Base-by-base conservation (phyloP, 1,284 basidiomycete species). In the Inonotus obliquus region DNA sequence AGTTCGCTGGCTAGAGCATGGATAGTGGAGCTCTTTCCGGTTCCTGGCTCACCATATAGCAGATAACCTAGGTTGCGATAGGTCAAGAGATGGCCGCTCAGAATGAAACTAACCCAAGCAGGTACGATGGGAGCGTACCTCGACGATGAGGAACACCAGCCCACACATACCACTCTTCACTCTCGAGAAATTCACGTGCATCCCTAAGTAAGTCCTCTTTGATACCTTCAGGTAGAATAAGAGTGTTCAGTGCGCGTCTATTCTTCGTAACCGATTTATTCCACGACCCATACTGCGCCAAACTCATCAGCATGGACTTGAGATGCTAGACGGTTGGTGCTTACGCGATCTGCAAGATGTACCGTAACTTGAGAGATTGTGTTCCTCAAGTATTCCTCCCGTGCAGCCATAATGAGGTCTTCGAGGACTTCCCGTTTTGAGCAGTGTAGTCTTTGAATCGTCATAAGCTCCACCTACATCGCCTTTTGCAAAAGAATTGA, bases 1-100 rank as follows among this genome's bases (percentile, higher is more conserved):
- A 86, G 75, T 69, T 83, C 83, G 2, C 83, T 80, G 2, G 85
- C 83, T 39, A 87, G 69, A 3, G 83, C 83, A 64, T 84, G 84
- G 35, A 86, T 84, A 3, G 82, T 82, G 1, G 80, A 82, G 48
- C 65, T 67, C 69, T 82, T 83, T 10, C 81, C 81, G 9, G 79
- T 80, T 6, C 81, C 81, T 14, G 81, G 80, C 45, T 79, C 80
- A 2, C 83, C 82, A 69, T 81, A 74, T 13, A 85, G 70, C 17
- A 85, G 69, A 65, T 83, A 84, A 1, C 83, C 60, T 62, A 32
- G 19, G 7, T 5, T 7, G 9, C 21, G 23, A 6, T 6, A 25
- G 23, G 13, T 21, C 14, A 38, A 29, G 39, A 41, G 13, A 19
- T 10, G n/a, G 4, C 23, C 6, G 37, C n/a, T 21, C 21, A 14